Evolutionary conservation across 352 stramenopile species (phyloP).

Genomic region (Phytophthora kernoviae): DNA sequence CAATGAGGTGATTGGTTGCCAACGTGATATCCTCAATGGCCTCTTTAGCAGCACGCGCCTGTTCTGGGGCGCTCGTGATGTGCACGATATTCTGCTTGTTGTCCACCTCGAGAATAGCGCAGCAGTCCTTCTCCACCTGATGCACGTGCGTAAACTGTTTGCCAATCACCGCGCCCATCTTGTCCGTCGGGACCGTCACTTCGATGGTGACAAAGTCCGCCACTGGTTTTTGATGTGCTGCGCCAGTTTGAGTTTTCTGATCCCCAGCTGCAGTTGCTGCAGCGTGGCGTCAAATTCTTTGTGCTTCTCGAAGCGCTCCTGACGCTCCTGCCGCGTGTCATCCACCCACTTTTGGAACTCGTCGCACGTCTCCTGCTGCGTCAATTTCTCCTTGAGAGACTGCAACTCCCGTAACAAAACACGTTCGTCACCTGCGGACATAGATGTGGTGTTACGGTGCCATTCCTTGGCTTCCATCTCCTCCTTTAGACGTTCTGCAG

Average conservation of each 20-base stretch:
- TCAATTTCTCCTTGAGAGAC: slow-evolving; percentile 59
- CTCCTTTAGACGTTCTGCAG: slow-evolving; percentile 50
- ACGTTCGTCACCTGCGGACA: slow-evolving; percentile 76
- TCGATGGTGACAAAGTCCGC: slow-evolving; percentile 57
- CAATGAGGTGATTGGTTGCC: slow-evolving; percentile 67
- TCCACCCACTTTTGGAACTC: slow-evolving; percentile 72
- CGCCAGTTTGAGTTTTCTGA: slow-evolving; percentile 62
- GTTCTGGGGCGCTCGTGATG: slow-evolving; percentile 57
- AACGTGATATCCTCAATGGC: slow-evolving; percentile 76
- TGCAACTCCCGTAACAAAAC: slow-evolving; percentile 71
- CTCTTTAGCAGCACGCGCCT: slow-evolving; percentile 43
- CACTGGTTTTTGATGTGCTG: slow-evolving; percentile 39
- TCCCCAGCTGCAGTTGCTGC: slow-evolving; percentile 48
- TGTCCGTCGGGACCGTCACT: slow-evolving; percentile 59
- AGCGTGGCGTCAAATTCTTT: slow-evolving; percentile 52
- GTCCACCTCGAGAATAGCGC: slow-evolving; percentile 68
- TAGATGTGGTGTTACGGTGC: slow-evolving; percentile 69
- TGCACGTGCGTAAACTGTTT: slow-evolving; percentile 64
- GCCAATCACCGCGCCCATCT: slow-evolving; percentile 70
- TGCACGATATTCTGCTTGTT: slow-evolving; percentile 56
- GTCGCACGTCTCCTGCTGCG: slow-evolving; percentile 52
- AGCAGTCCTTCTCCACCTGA: slow-evolving; percentile 62
- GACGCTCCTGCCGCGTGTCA: slow-evolving; percentile 51
- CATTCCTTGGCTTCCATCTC: slow-evolving; percentile 69
- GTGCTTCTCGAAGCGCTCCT: slow-evolving; percentile 66